phyloP scores from a whole-genome alignment of 805 yeast species.

The Kazachstania viticola region DNA sequence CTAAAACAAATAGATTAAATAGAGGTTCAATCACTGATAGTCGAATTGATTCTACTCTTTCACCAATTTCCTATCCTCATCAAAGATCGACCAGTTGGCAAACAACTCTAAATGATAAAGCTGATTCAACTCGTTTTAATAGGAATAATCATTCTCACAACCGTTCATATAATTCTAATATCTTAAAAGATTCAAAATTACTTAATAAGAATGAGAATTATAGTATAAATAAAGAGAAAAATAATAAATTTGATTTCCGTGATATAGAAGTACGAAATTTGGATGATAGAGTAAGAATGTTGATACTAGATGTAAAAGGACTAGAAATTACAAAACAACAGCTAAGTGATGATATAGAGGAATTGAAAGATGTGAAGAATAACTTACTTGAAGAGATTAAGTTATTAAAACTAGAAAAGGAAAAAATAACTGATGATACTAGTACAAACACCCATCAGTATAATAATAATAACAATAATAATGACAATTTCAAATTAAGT shows the following conservation, averaged over 20 bases:
- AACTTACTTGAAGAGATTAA: slow-evolving; percentile 36
- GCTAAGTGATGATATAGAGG: slow-evolving; percentile 40
- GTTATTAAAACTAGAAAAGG: slow-evolving; percentile 11
- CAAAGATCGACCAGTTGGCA: slow-evolving; percentile 4
- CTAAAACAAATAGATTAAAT: neutral
- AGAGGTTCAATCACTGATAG: neutral
- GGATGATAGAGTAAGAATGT: slow-evolving; percentile 29
- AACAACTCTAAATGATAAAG: neutral
- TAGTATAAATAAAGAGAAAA: neutral
- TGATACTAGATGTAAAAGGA: slow-evolving; percentile 27
- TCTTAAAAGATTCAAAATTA: too few species aligned
- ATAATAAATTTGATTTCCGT: too few species aligned
- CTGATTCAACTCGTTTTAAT: too few species aligned
- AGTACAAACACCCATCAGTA: neutral
- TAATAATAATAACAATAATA: neutral
- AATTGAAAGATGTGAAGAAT: slow-evolving; percentile 36
- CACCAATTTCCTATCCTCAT: neutral
- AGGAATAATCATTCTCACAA: too few species aligned
- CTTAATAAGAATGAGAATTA: too few species aligned
- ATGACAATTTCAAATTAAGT: too few species aligned
- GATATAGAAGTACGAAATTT: slow-evolving; percentile 7
- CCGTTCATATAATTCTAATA: too few species aligned
- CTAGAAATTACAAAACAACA: slow-evolving; percentile 34
- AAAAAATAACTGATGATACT: neutral
- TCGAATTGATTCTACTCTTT: too few species aligned